phyloP scores from a whole-genome alignment of 495 filamentous ascomycete genomes.

The Aspergillus nidulans region DNA sequence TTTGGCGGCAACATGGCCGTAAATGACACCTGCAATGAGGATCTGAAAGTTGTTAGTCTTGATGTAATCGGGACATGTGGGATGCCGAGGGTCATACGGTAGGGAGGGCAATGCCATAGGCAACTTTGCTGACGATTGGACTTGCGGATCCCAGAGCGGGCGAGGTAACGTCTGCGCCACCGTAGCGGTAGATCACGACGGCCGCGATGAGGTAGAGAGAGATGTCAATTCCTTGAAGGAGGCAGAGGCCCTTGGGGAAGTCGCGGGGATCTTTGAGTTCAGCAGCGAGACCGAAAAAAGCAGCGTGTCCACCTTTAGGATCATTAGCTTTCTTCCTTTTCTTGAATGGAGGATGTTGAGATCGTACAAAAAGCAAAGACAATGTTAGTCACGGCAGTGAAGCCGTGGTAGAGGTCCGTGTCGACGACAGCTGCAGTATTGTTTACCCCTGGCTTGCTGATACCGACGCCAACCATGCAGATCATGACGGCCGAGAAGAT shows the following conservation, averaged over 20 bases:
- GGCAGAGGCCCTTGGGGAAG: slow-evolving; percentile 61
- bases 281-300: slow-evolving; percentile 72
- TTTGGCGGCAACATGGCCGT: slow-evolving; percentile 58
- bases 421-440: slow-evolving; percentile 26
- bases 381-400: slow-evolving; percentile 44
- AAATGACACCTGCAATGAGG: slow-evolving; percentile 59
- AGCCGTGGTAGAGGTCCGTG: slow-evolving; percentile 34
- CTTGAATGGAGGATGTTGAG: background rate
- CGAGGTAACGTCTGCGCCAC: slow-evolving; percentile 60
- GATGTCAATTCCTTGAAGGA: slow-evolving; percentile 61
- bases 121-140: slow-evolving; percentile 57
- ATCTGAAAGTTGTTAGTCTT: slow-evolving; percentile 29
- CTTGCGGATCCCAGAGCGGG: slow-evolving; percentile 71
- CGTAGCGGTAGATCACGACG: slow-evolving; percentile 63
- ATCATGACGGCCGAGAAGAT: slow-evolving; percentile 66
- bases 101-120: slow-evolving; percentile 75
- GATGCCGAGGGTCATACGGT: slow-evolving; percentile 41
- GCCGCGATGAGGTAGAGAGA: slow-evolving; percentile 55
- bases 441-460: slow-evolving; percentile 29
- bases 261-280: slow-evolving; percentile 68
- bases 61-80: background rate
- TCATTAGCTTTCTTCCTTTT: background rate
- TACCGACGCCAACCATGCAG: slow-evolving; percentile 64
- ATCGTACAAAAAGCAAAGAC: slow-evolving; percentile 43
- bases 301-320: slow-evolving; percentile 54